Evolutionary conservation across 2,329 filamentous ascomycete genomes (phyloP), one percentile per base, ranked within the genome.

Genomic region (Colletotrichum godetiae): DNA sequence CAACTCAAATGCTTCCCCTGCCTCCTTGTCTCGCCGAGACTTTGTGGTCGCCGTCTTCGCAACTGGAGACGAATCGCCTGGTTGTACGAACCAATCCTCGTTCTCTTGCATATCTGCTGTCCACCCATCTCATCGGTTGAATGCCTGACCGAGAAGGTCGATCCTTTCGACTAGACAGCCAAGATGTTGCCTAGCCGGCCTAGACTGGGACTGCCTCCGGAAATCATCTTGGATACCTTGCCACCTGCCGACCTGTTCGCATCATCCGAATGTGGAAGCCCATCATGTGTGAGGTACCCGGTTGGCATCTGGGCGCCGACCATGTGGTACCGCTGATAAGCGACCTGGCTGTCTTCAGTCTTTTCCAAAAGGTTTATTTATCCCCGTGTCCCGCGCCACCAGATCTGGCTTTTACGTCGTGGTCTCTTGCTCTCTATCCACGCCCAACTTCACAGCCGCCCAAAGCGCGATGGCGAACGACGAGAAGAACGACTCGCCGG

Each of bases 111-210:
- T 72, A 70, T 73, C 70, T 70, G 56, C 70, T 53, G 31, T 12
- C 58, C 68, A 37, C 42, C 61, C 57, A 69, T 65, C 59, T 62
- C 42, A 69, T 69, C 69, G 64, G 73, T 55, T 65, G 60, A 37
- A 68, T 74, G 52, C 73, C 73, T 73, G 73, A 61, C 73, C 56
- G 59, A 74, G 73, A 73, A 74, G 73, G 73, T 74, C 63, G 49
- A 73, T 69, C 55, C 55, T 69, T n/a, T 65, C 46, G 13, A 64
- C 22, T 19, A 56, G 42, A n/a, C 31, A 42, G 70, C 70, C 70
- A 73, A 73, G 70, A 65, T 53, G 59, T 27, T 29, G 70, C 67
- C 70, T 60, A 73, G 70, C 10, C 59, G 70, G 22, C 60, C 70
- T 65, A 65, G 55, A 70, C 42, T 61, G 35, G 70, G 67, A 12